Base-by-base conservation (phyloP, 2,329 filamentous ascomycete genomes). In the Penicillium nordicum region DNA sequence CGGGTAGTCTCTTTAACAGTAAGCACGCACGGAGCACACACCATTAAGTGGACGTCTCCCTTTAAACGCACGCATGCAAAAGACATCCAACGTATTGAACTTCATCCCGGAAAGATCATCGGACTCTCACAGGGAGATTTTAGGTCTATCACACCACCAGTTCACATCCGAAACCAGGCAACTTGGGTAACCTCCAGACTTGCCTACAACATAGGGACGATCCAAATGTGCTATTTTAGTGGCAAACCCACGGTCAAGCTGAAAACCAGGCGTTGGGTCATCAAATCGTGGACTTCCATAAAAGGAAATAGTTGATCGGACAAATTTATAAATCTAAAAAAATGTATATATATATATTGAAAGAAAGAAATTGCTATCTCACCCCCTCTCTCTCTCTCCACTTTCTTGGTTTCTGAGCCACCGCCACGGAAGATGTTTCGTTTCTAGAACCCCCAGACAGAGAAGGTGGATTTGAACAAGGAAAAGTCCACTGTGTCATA, bases 401-500 rank as follows among this genome's bases (percentile, higher is more conserved):
- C 57, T 61, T 57, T 54, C 36, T 32, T 16, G 50, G 44, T 55
- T 59, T 59, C 47, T 52, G 59, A 66, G 62, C 62, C 63, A 66
- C 62, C 62, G 63, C 63, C 63, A 66, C 63, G 61, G 49, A 55
- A 61, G 54, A 54, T 55, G 55, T 46, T 60, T 52, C 34, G 53
- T 64, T 65, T 66, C 63, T 60, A 66, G 63, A 66, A 62, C 63
- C 63, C 63, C 63, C 63, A 64, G 63, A 63, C 57, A 63, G 57
- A 58, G 32, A 30, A 30, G 43, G 46, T 60, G 45, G 53, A 38
- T 45, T 29, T 32, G n/a, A 45, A 43, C 18, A 25, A 34, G 29
- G 29, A 40, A 49, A 29, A 43, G 45, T 49, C 34, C 51, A 50
- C 55, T 30, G 37, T 43, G 45, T 49, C 50, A 54, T 43, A 44